Evolutionary conservation across 2,329 filamentous ascomycete species (phyloP).

Genomic region (Aspergillus pseudotamarii): DNA sequence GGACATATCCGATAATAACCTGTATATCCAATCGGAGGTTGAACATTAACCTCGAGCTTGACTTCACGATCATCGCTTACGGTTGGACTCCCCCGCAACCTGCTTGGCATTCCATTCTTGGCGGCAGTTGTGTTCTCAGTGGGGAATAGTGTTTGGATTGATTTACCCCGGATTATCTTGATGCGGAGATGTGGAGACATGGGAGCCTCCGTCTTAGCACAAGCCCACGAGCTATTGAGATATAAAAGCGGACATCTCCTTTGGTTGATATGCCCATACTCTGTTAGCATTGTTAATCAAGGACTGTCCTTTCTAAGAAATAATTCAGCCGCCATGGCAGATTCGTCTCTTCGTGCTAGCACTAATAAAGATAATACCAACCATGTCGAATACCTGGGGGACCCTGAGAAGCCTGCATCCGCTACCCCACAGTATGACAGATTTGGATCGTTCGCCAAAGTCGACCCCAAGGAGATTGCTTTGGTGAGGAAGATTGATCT

Average conservation of each 20-base stretch:
- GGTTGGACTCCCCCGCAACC: background rate
- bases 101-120: background rate
- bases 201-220: background rate
- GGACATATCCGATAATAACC: background rate
- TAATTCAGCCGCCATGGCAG: background rate
- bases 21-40: background rate
- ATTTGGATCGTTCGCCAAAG: background rate
- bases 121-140: background rate
- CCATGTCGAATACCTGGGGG: background rate
- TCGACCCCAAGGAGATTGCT: constrained; percentile 10
- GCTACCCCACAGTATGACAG: background rate
- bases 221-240: background rate
- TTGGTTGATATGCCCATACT: background rate
- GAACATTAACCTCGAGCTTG: background rate
- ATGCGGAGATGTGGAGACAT: background rate
- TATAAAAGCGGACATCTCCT: background rate
- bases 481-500: constrained; percentile 19
- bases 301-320: background rate
- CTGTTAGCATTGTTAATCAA: background rate
- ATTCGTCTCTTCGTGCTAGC: background rate
- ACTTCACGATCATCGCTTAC: background rate
- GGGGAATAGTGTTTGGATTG: background rate
- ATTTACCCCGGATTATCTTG: background rate
- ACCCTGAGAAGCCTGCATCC: background rate
- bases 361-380: background rate